Evolutionary conservation across 768 basidiomycete species (phyloP), one percentile per base, ranked within the genome.

Genomic region (Lentinula raphanica): DNA sequence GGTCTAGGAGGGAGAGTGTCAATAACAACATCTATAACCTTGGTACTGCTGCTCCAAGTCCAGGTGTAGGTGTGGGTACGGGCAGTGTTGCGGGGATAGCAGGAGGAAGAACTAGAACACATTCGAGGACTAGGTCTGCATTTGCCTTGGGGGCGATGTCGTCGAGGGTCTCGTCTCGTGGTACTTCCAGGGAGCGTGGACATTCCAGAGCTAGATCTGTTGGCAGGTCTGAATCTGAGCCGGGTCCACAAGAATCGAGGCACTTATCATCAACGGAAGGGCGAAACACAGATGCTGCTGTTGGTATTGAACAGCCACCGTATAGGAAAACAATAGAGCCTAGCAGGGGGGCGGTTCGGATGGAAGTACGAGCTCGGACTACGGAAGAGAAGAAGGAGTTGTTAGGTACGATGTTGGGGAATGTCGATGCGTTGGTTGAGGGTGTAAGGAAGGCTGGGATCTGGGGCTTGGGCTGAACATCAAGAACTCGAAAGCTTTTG

Each of bases 361-460:
- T 54, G 40, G 53, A 28, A 3, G 53, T 59, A 49, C 56, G 60
- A 32, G 63, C 74, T 60, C 78, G 79, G 63, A 88, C 85, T 42
- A 92, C 84, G 42, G 87, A 90, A 59, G 89, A 94, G 73, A 94
- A 94, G 75, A 92, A 88, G 70, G 83, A 85, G 67, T 68, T 90
- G 44, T 66, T 96, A 58, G 88, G 88, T 0, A 86, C 82, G 45
- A 87, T 94, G 84, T 71, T 96, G 44, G 93, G 92, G 3, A 95
- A 96, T 68, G 94, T 96, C 2, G 94, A 95, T 68, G 88, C 90
- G 29, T 78, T 96, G 9, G 91, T 96, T 5, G 91, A 92, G 61
- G 87, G 92, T 0, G 89, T 96, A 32, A 78, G 87, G 60, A 89
- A 86, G 70, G 91, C 90, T 0, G 92, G 92, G 0, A 85, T 94